Evolutionary conservation across 2,329 filamentous ascomycete species (phyloP).

Genomic region (Fusarium udum): DNA sequence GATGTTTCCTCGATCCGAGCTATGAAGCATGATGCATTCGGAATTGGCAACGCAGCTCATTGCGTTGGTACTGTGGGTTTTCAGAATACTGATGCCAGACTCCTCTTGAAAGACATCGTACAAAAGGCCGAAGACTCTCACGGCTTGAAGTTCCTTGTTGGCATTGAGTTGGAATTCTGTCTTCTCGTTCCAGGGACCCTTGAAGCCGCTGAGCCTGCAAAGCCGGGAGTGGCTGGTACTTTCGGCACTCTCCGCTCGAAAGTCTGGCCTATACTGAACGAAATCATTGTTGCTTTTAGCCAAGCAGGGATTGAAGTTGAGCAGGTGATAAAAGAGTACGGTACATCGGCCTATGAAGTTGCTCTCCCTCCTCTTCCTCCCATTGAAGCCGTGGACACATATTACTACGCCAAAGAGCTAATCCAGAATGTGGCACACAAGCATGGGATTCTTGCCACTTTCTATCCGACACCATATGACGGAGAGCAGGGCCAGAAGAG

Average conservation of each 20-base stretch:
- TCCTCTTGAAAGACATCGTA: background rate
- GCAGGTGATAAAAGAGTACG: slow-evolving; percentile 10
- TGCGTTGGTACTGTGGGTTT: background rate
- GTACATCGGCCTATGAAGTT: background rate
- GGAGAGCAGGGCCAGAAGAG: background rate
- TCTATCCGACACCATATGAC: background rate
- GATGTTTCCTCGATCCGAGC: background rate
- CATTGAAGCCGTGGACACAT: background rate
- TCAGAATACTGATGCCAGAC: background rate
- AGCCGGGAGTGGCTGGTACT: background rate
- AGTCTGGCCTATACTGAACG: background rate
- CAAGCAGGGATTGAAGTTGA: background rate
- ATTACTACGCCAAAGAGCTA: background rate
- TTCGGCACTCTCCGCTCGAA: background rate
- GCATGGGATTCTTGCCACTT: background rate
- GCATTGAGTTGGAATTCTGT: slow-evolving; percentile 15
- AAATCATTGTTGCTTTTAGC: background rate
- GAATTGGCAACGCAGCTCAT: background rate
- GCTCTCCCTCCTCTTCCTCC: slow-evolving; percentile 3
- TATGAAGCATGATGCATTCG: background rate
- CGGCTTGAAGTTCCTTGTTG: background rate
- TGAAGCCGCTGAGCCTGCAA: background rate
- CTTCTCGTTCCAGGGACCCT: background rate
- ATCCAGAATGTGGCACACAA: background rate
- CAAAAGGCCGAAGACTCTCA: background rate